Conservation (phyloP, 1,139 yeast species). For the Geotrichum carabidarum region DNA sequence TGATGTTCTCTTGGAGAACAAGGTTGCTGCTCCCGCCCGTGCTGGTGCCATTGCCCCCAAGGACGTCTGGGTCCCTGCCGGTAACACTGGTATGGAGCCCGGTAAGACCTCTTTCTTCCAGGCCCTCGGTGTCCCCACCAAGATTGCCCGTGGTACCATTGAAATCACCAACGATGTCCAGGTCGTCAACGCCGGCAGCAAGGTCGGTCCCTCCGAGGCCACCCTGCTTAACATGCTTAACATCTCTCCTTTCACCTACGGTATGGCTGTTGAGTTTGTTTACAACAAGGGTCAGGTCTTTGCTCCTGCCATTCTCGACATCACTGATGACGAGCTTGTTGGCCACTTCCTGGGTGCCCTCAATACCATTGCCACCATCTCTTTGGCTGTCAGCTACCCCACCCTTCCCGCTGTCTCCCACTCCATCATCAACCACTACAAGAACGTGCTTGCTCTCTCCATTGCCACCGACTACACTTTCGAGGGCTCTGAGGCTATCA, state of each 20-base stretch:
- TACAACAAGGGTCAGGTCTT: slow-evolving; percentile 98
- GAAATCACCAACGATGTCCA: slow-evolving; percentile 96
- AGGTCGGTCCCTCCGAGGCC: slow-evolving; percentile 99
- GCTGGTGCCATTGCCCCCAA: slow-evolving; percentile 99
- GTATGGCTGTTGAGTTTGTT: slow-evolving; percentile 93
- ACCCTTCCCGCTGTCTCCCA: slow-evolving; percentile 99
- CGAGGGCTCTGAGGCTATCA: slow-evolving; percentile 98
- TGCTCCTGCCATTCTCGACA: slow-evolving; percentile 95
- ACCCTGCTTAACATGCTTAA: slow-evolving; percentile 97
- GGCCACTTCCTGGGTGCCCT: slow-evolving; percentile 89
- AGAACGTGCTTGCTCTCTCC: slow-evolving; percentile 96
- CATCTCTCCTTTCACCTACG: slow-evolving; percentile 99
- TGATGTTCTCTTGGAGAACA: slow-evolving; percentile 81
- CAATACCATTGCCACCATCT: slow-evolving; percentile 89
- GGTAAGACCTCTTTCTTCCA: slow-evolving; percentile 99
- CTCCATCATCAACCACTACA: slow-evolving; percentile 98
- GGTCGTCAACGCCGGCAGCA: slow-evolving; percentile 79
- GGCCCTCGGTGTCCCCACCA: slow-evolving; percentile 99
- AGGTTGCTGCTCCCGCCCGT: slow-evolving; percentile 99
- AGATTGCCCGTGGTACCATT: slow-evolving; percentile 99
- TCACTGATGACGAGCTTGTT: slow-evolving; percentile 95
- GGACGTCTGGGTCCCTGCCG: slow-evolving; percentile 97
- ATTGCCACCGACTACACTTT: slow-evolving; percentile 97
- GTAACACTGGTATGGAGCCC: slow-evolving; percentile 99
- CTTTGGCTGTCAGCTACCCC: slow-evolving; percentile 98